These are phyloP conservation scores for Nothophaeocryptopus gaeumannii DNA, from an alignment of 2,329 filamentous ascomycete species.

Conservation along the genomic window DNA sequence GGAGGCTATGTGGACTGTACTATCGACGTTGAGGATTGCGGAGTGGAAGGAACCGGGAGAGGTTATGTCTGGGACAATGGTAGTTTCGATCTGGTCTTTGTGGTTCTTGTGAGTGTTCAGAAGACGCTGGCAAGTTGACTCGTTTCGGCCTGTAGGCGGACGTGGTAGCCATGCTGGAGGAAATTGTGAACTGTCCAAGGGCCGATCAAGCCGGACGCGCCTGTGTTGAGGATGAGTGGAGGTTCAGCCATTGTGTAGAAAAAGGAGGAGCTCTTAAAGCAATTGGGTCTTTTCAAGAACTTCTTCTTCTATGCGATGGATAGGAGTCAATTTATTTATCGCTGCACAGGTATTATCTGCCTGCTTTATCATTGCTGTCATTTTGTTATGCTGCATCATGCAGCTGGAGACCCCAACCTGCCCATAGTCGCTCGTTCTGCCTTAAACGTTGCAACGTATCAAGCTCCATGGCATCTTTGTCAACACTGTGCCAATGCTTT, in stretches of 20 bases:
- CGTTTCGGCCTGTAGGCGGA: slow-evolving; percentile 17
- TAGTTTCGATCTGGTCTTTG: slow-evolving; percentile 12
- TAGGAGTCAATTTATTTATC: no score
- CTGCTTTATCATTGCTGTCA: background rate
- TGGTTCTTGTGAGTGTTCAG: background rate
- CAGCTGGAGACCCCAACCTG: background rate
- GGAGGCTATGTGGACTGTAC: slow-evolving; percentile 33
- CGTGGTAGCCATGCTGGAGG: slow-evolving; percentile 19
- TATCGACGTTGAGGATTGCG: slow-evolving; percentile 24
- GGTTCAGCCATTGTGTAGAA: background rate
- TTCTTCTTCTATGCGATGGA: no score
- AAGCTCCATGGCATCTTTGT: background rate
- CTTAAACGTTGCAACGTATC: background rate
- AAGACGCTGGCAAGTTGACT: slow-evolving; percentile 2
- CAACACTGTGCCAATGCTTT: background rate
- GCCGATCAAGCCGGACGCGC: slow-evolving; percentile 31
- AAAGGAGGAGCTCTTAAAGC: no score
- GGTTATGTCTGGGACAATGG: slow-evolving; percentile 17
- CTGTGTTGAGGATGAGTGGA: slow-evolving; percentile 25
- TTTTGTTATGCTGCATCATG: background rate
- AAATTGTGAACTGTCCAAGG: slow-evolving; percentile 23
- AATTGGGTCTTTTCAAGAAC: no score
- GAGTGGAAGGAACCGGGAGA: slow-evolving; percentile 13
- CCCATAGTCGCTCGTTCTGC: background rate
- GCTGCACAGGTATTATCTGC: background rate